Evolutionary conservation across 495 filamentous ascomycete genomes (phyloP), one percentile per base, ranked within the genome.

Genomic region (Xylaria intraflava): DNA sequence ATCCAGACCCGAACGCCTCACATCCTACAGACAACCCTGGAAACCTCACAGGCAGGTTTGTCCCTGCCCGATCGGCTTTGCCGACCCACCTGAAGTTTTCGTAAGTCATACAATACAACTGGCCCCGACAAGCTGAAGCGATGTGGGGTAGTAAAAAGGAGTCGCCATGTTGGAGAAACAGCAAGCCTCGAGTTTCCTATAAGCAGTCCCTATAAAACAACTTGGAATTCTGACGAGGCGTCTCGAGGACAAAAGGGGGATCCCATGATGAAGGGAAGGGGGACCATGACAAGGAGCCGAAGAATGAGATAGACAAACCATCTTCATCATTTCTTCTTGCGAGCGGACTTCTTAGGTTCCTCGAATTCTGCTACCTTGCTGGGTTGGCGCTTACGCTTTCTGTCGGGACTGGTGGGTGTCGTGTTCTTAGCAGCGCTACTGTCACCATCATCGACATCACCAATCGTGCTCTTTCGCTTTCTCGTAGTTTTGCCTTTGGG

Each of bases 381-480:
- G 47, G 74, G 75, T 10, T 61, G 67, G 43, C 75, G 62, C 79
- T 85, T 86, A 65, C 84, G 82, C 81, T 87, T 88, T 78, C 84
- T 85, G 45, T 77, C 75, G 14, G 75, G 75, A 67, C 72, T 76
- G 29, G 68, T 68, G 11, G 72, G 72, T n/a, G 72, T 72, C 55
- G 71, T 71, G 52, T 72, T 72, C 61, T 73, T 72, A 79, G 80
- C 81, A 38, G 68, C 62, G 40, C 66, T 65, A 42, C 56, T 58
- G 48, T 66, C 64, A 9, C 43, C 53, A 46, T 58, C 60, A 49
- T 83, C 76, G 24, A 69, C 66, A 49, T 83, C 76, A n/a, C 69
- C 71, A 14, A 70, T 70, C n/a, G 66, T 62, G 17, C 72, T 76
- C 74, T 77, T 78, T 46, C 74, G 73, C 69, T 75, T 77, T 48